Evolutionary conservation across 768 basidiomycete genomes (phyloP).

Genomic region (Kwoniella newhampshirensis): DNA sequence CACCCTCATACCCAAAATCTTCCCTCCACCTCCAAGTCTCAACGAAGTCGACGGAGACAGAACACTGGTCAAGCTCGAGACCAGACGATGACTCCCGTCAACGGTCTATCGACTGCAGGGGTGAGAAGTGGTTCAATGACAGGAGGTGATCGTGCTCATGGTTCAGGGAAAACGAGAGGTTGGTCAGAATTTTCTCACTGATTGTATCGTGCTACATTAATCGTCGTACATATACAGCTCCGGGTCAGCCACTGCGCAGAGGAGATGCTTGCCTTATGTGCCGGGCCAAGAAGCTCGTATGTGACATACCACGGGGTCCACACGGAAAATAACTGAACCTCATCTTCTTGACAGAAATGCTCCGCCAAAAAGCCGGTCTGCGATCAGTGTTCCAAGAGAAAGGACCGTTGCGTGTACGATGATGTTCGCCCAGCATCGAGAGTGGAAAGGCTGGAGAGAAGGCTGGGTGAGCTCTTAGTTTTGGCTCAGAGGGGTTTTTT

Average conservation of each 20-base stretch:
- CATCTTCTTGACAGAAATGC: constrained; percentile 28
- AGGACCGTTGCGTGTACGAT: constrained; percentile 42
- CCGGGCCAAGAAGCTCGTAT: constrained; percentile 40
- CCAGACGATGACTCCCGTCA: no score
- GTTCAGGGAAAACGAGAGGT: no score
- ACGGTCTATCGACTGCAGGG: no score
- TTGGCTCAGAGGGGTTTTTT: no score
- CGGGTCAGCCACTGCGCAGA: constrained; percentile 34
- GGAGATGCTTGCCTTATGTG: constrained; percentile 46
- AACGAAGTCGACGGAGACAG: background rate
- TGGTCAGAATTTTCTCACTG: no score
- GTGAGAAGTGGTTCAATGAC: no score
- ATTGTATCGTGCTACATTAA: no score
- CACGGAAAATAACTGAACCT: background rate
- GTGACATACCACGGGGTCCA: constrained; percentile 5
- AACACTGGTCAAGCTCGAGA: background rate
- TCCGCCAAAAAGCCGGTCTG: constrained; percentile 37
- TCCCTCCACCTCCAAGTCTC: background rate
- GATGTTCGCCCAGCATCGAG: constrained; percentile 39
- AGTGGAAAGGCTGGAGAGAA: constrained; percentile 38
- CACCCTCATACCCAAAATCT: background rate
- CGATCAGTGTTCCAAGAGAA: constrained; percentile 41
- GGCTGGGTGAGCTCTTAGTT: constrained; percentile 35
- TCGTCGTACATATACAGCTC: background rate
- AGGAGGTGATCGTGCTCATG: no score